A percentile compares a stretch with the other conserved stretches of the same genome.
phyloP scores from a whole-genome alignment of 139 green algal species.

The Tetraselmis chui region DNA sequence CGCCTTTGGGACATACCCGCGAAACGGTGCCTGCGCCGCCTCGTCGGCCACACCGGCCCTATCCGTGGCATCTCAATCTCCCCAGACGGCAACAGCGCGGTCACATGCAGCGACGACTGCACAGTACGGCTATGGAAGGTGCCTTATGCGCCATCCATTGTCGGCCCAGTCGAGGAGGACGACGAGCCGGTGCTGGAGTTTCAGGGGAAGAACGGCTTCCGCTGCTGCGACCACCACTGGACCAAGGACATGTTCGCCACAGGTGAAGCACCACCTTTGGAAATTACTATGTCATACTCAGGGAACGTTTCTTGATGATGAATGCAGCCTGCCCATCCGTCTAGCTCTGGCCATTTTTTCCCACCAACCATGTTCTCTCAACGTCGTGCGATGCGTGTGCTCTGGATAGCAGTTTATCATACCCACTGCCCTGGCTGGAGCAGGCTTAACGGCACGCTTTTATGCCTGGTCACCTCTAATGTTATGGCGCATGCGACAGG shows the following conservation, averaged over 20 bases:
- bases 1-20: constrained; percentile 85
- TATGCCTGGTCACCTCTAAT: too few relatives aligned
- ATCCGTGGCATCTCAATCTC: constrained; percentile 77
- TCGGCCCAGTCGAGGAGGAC: constrained; percentile 50
- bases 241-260: constrained; percentile 73
- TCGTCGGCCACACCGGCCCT: constrained; percentile 64
- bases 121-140: constrained; percentile 84
- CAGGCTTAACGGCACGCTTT: neutral
- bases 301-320: too few relatives aligned
- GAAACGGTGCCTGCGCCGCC: constrained; percentile 48
- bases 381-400: constrained; percentile 41
- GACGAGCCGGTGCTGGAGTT: constrained; percentile 64
- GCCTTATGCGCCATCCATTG: constrained; percentile 68
- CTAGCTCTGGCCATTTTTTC: too few relatives aligned
- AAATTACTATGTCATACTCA: too few relatives aligned
- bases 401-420: neutral
- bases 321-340: too few relatives aligned
- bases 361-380: too few relatives aligned
- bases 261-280: constrained; percentile 10
- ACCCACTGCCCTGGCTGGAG: neutral
- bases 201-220: constrained; percentile 30
- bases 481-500: neutral
- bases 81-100: constrained; percentile 56
- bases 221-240: constrained; percentile 85
- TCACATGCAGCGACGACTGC: constrained; percentile 81